Evolutionary conservation across 306 rosid species (phyloP).

Genomic region (Fagus sylvatica): DNA sequence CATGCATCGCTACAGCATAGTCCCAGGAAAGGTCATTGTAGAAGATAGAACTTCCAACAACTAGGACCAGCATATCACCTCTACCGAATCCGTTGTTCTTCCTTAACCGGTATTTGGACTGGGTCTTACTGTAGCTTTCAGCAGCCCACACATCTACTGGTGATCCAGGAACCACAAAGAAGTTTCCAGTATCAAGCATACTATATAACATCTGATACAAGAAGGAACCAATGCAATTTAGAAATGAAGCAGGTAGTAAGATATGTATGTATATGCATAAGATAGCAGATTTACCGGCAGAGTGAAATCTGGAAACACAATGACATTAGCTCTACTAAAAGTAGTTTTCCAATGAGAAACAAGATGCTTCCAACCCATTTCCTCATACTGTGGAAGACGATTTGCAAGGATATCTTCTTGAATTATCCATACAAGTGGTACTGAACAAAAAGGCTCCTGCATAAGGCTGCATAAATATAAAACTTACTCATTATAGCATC

Average conservation of each 20-base stretch:
- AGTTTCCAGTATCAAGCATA: conserved; percentile 88
- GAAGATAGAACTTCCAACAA: conserved; percentile 83
- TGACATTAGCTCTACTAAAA: conserved; percentile 73
- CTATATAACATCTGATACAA: conserved; percentile 84
- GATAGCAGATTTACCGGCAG: conserved; percentile 64
- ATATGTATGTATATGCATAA: neutral
- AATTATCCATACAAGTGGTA: conserved; percentile 93
- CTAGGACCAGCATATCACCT: conserved; percentile 74
- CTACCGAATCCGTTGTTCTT: conserved; percentile 53
- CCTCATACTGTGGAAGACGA: conserved; percentile 70
- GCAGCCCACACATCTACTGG: conserved; percentile 88
- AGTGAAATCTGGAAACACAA: conserved; percentile 92
- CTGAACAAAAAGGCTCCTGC: conserved; percentile 97
- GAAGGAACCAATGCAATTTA: conserved; percentile 26
- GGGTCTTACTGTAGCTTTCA: conserved; percentile 59
- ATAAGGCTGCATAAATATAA: conserved; percentile 96
- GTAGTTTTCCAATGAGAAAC: conserved; percentile 80
- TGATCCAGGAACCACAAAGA: conserved; percentile 92
- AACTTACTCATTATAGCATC: conserved; percentile 66
- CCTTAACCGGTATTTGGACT: conserved; percentile 66
- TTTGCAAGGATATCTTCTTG: conserved; percentile 85
- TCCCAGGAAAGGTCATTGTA: conserved; percentile 77
- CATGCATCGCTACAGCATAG: conserved; percentile 93
- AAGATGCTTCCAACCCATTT: conserved; percentile 72
- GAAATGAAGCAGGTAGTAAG: conserved; percentile 25